These are phyloP conservation scores for Podaxis rugospora DNA, from an alignment of 768 basidiomycete species.

Conservation along the genomic window DNA sequence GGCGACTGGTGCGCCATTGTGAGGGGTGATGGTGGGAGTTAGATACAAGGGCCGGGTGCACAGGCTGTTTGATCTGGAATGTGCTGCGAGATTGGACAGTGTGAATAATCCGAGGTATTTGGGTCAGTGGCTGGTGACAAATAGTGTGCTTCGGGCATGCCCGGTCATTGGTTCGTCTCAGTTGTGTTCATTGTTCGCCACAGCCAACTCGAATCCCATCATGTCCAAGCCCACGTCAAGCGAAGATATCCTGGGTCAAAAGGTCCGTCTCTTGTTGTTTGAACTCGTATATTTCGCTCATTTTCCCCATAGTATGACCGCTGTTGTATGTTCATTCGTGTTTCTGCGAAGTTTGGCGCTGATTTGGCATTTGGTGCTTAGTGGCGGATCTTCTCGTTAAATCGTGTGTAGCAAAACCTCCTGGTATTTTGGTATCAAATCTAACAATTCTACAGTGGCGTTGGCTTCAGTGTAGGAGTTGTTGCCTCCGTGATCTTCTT, in stretches of 20 bases:
- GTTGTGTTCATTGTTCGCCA: conserved; percentile 7
- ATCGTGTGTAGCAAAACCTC: conserved; percentile 44
- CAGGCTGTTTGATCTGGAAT: conserved; percentile 5
- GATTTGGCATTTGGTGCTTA: conserved; percentile 14
- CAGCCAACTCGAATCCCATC: conserved; percentile 38
- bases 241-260: conserved; percentile 87
- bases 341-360: conserved; percentile 1
- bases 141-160: conserved; percentile 16
- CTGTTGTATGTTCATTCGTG: conserved; percentile 55
- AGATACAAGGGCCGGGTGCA: conserved; percentile 2
- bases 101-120: conserved; percentile 15
- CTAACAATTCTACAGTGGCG: conserved; percentile 46
- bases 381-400: conserved; percentile 61
- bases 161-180: conserved; percentile 1
- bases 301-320: conserved; percentile 65
- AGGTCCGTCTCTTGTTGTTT: conserved; percentile 46
- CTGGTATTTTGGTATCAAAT: conserved; percentile 10
- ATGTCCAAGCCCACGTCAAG: conserved; percentile 67
- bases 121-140: conserved; percentile 16
- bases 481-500: conserved; percentile 88
- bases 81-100: neutral
- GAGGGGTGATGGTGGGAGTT: conserved; percentile 4
- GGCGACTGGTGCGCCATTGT: conserved; percentile 78
- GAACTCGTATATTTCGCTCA: conserved; percentile 13
- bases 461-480: conserved; percentile 87